These are phyloP conservation scores for Trichomonas vaginalis DNA, from an alignment of 208 protist species.

Conservation along the genomic window DNA sequence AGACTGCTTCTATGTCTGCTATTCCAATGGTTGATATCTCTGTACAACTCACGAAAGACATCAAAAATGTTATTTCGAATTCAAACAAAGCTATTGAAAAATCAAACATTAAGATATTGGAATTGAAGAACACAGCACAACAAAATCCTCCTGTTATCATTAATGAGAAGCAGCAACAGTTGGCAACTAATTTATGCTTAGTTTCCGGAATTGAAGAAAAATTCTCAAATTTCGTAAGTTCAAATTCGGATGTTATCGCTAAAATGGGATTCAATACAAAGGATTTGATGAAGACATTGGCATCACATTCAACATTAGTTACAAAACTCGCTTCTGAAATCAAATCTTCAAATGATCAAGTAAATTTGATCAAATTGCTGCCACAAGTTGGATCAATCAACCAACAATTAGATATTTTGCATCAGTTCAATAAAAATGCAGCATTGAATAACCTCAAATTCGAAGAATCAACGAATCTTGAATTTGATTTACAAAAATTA, in stretches of 20 bases:
- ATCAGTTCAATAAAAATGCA: neutral
- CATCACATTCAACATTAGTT: neutral
- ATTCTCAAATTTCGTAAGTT: neutral
- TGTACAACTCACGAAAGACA: neutral
- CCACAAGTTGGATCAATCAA: neutral
- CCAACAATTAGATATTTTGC: neutral
- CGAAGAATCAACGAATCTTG: neutral
- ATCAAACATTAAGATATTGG: neutral
- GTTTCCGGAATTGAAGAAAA: neutral
- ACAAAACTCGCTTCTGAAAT: neutral
- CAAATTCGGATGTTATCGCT: neutral
- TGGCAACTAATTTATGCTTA: neutral
- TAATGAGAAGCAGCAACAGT: neutral
- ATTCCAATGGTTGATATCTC: neutral
- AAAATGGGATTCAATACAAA: neutral
- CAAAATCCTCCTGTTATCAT: neutral
- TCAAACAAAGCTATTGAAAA: neutral
- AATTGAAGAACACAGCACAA: neutral
- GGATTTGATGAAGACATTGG: neutral
- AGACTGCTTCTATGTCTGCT: neutral
- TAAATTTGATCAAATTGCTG: neutral
- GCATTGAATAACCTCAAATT: neutral
- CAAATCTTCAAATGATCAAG: neutral
- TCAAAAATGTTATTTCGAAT: neutral
- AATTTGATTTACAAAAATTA: neutral